Percentiles rank a stretch among this genome's conserved stretches.
Evolutionary conservation across 352 stramenopile species (phyloP).

Genomic region (Phytophthora ohioensis): DNA sequence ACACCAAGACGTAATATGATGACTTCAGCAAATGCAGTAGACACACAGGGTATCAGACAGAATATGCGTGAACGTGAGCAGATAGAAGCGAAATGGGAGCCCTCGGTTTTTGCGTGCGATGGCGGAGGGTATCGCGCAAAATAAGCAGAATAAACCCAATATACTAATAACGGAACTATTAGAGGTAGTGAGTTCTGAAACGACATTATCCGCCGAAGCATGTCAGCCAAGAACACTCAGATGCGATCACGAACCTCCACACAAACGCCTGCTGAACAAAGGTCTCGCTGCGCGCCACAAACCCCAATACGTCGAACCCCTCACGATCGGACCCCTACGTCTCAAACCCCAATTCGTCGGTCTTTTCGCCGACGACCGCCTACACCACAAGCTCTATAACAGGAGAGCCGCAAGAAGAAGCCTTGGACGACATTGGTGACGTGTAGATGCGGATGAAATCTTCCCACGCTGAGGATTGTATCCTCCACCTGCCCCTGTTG

Average conservation of each 20-base stretch:
- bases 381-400: background rate
- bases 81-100: background rate
- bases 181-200: background rate
- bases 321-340: background rate
- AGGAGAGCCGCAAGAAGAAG: background rate
- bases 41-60: slow-evolving; percentile 2
- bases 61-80: background rate
- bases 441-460: background rate
- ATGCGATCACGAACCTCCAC: too few species aligned
- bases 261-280: too few species aligned
- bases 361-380: background rate
- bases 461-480: slow-evolving; percentile 7
- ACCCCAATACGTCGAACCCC: background rate
- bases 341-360: background rate
- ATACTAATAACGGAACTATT: background rate
- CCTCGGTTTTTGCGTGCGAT: background rate
- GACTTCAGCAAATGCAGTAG: background rate
- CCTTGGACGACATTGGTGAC: background rate
- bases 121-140: background rate
- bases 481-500: too few species aligned
- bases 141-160: background rate
- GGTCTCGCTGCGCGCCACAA: background rate
- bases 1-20: background rate
- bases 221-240: background rate
- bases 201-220: background rate